A percentile compares a stretch with the other conserved stretches of the same genome.
Conservation (phyloP, 345 rosid species). For the Citrus inodora region DNA sequence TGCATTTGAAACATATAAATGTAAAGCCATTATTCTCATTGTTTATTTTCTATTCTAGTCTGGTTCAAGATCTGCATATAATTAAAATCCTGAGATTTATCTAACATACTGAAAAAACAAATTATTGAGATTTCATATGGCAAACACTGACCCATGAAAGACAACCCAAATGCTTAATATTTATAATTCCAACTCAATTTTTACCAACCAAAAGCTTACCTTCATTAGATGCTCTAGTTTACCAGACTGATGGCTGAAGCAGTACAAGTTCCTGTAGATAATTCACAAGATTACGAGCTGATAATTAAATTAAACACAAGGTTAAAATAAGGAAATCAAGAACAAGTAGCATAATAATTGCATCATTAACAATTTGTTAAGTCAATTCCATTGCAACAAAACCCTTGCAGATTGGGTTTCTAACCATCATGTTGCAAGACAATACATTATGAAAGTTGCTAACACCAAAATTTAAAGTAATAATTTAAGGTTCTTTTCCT, state of each 20-base stretch:
- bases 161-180: background rate
- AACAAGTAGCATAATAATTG: background rate
- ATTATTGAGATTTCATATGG: background rate
- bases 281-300: constrained; percentile 6
- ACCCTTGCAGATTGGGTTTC: background rate
- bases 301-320: background rate
- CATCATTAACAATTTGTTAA: background rate
- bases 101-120: background rate
- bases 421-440: background rate
- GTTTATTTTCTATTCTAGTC: background rate
- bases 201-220: constrained; percentile 37
- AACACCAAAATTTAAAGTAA: background rate
- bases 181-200: background rate
- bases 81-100: background rate
- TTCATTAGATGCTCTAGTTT: constrained; percentile 94
- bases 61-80: background rate
- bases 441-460: background rate
- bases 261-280: constrained; percentile 70
- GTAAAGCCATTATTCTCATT: background rate
- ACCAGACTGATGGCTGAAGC: constrained; percentile 95
- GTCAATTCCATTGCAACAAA: background rate
- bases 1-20: background rate
- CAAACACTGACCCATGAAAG: background rate
- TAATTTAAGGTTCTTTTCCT: background rate
- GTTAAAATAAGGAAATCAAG: background rate